Base-by-base conservation (phyloP, 2,329 filamentous ascomycete species). In the Aspergillus sp. region DNA sequence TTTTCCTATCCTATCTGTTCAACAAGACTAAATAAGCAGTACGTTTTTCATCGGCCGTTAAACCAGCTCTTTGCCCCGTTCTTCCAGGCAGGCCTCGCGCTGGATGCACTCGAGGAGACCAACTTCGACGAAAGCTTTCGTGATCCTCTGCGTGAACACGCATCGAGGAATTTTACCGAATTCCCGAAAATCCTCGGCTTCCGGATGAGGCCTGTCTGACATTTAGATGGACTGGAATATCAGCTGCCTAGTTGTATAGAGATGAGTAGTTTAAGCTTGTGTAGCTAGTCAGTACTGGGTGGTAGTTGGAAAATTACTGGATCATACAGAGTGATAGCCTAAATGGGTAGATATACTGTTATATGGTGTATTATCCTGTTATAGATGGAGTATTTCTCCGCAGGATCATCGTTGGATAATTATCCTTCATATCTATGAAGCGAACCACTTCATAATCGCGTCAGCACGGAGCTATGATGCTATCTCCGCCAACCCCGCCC, bases 91-190 rank as follows among this genome's bases (percentile, higher is more conserved):
- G 67, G 66, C 0, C 51, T 76, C 27, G 64, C 71, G 5, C 58
- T 76, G 51, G 73, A 75, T 48, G 67, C 61, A 3, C 56, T 76
- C 37, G 71, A 75, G 42, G 74, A 77, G 55, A 68, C 70, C 1
- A 67, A 69, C 2, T 76, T 76, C 42, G 57, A 67, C 12, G 65
- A 65, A 6, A 41, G 33, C 5, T 63, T 68, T 35, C 47, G 40
- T 0, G 51, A 59, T 9, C 37, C 53, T 1, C 39, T 49, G 5
- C 57, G 65, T 26, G 49, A 64, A 5, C 59, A 69, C 39, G 58
- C 65, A 0, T 66, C 60, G 27, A 52, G 57, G 39, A 74, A 74
- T 49, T 75, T 60, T 44, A 49, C 53, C 12, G 53, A 61, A 39
- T 60, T 59, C 12, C 59, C 60, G 2, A 63, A 60, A 49, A 51